Evolutionary conservation across 148 eudicot species (phyloP).

Genomic region (Pharnaceum exiguum): DNA sequence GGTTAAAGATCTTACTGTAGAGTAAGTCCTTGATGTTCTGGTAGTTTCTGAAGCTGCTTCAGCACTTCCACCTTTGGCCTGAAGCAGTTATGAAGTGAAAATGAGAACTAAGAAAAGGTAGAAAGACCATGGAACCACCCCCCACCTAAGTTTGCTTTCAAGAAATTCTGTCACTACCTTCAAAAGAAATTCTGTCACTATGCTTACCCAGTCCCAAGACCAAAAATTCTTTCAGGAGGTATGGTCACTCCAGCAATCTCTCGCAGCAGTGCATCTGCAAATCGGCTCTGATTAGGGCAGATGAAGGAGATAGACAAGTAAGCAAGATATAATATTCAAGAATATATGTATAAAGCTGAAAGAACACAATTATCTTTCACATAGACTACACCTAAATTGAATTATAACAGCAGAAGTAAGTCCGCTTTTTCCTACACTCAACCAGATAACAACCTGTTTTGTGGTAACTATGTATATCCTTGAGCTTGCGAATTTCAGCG

Average conservation of each 20-base stretch:
- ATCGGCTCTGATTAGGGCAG: constrained; percentile 56
- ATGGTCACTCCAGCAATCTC: constrained; percentile 89
- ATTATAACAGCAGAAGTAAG: neutral
- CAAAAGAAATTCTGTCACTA: neutral
- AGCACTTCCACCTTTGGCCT: constrained; percentile 94
- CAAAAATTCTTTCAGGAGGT: constrained; percentile 86
- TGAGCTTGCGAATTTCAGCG: constrained; percentile 84
- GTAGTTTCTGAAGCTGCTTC: constrained; percentile 82
- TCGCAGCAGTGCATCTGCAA: constrained; percentile 83
- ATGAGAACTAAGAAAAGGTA: neutral
- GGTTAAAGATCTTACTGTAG: constrained; percentile 61
- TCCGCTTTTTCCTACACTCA: neutral
- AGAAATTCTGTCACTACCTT: neutral
- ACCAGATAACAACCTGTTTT: constrained; percentile 76
- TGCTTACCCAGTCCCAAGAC: constrained; percentile 89
- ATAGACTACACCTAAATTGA: neutral
- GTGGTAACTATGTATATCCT: constrained; percentile 88
- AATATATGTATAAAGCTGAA: neutral
- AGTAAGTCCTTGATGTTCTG: constrained; percentile 80
- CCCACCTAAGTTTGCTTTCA: neutral
- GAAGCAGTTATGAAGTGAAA: constrained; percentile 16
- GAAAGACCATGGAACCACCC: neutral
- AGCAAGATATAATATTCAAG: neutral
- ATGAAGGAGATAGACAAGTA: constrained; percentile 3
- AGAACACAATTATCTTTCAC: neutral